Conservation (phyloP, 2,329 filamentous ascomycete species). For the Triangularia verruculosa region DNA sequence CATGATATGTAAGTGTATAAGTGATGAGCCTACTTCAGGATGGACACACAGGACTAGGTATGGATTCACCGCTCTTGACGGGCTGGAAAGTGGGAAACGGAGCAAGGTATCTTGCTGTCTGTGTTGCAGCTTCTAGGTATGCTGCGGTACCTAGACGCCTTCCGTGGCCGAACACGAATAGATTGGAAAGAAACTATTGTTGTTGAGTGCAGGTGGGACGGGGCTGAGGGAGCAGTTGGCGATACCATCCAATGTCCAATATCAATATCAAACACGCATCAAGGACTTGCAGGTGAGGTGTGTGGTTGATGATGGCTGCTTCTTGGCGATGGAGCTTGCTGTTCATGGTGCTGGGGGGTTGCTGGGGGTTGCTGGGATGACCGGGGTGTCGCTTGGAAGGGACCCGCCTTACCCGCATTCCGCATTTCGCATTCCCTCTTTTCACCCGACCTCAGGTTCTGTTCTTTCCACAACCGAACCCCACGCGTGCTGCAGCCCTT, state of each 20-base stretch:
- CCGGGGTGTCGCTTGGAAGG: slow-evolving; percentile 17
- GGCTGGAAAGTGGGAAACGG: slow-evolving; percentile 4
- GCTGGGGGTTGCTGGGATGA: background rate
- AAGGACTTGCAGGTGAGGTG: background rate
- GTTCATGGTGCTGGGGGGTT: slow-evolving; percentile 22
- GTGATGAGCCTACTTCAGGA: background rate
- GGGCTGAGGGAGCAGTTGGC: too few relatives aligned
- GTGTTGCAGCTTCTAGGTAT: slow-evolving; percentile 15
- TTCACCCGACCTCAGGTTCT: slow-evolving; percentile 24
- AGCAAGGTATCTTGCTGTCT: slow-evolving; percentile 1
- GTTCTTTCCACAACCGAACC: slow-evolving; percentile 28
- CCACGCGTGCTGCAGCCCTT: slow-evolving; percentile 27
- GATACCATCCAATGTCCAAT: too few relatives aligned
- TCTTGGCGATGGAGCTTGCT: slow-evolving; percentile 28
- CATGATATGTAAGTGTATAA: background rate
- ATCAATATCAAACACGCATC: background rate
- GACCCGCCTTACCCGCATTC: slow-evolving; percentile 30
- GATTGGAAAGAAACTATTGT: background rate
- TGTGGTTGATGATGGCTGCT: background rate
- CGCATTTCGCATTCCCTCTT: slow-evolving; percentile 17
- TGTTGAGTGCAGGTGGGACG: too few relatives aligned
- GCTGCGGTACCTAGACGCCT: background rate
- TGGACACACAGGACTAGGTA: background rate
- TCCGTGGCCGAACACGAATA: background rate
- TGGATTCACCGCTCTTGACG: slow-evolving; percentile 28